Conservation (phyloP, 2,329 filamentous ascomycete species). For the Claviceps citrina region DNA sequence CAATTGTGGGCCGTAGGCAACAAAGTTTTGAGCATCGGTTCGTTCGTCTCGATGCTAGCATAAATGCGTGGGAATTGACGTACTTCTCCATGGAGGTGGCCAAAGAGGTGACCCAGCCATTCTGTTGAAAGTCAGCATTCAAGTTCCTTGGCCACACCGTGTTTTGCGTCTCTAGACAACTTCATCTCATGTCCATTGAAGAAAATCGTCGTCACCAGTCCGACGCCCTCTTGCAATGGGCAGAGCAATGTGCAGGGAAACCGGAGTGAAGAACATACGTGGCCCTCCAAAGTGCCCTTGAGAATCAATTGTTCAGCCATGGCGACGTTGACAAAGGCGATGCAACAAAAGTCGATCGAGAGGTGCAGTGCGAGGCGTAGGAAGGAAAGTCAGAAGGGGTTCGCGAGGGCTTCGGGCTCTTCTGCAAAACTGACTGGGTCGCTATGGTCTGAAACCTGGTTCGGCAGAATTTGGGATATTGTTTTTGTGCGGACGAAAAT, state of each 20-base stretch:
- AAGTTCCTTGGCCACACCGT: background rate
- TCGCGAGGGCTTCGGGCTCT: conserved; percentile 12
- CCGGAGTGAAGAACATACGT: conserved; percentile 42
- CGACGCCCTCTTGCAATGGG: conserved; percentile 6
- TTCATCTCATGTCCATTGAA: background rate
- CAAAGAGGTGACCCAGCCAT: conserved; percentile 97
- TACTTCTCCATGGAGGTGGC: conserved; percentile 99
- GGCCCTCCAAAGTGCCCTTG: conserved; percentile 95
- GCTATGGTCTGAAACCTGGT: conserved; percentile 8
- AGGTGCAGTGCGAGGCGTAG: conserved; percentile 19
- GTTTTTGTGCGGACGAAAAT: conserved; percentile 37
- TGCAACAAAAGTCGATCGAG: conserved; percentile 17
- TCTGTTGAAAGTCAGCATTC: conserved; percentile 30
- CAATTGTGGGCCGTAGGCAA: background rate
- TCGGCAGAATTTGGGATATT: conserved; percentile 25
- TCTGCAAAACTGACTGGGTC: conserved; percentile 13
- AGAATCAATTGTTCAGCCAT: conserved; percentile 94
- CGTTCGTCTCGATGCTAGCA: conserved; percentile 2
- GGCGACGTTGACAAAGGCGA: conserved; percentile 30
- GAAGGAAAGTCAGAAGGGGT: conserved; percentile 17
- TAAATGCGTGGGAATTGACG: conserved; percentile 18
- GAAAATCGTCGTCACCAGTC: background rate
- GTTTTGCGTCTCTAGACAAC: background rate
- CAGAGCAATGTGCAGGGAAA: conserved; percentile 6
- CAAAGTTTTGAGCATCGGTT: conserved; percentile 2